A percentile compares a stretch with the other conserved stretches of the same genome.
Conservation (phyloP, 768 basidiomycete species). For the Panaeolus cyanescens region DNA sequence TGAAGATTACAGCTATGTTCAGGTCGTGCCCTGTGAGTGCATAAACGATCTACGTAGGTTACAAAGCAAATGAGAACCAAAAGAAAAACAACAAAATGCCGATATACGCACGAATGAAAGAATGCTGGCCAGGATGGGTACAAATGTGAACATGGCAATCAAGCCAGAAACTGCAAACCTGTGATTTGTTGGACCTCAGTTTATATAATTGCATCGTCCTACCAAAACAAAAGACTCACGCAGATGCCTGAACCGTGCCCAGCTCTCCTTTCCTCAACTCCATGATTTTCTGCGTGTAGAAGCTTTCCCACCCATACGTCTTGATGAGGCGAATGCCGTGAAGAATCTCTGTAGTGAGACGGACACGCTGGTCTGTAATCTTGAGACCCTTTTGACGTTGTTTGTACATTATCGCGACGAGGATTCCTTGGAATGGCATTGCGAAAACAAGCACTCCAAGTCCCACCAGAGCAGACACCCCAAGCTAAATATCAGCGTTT, state of each 20-base stretch:
- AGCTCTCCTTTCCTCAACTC: slow-evolving; percentile 41
- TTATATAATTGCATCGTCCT: background rate
- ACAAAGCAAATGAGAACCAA: background rate
- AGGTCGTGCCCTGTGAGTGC: slow-evolving; percentile 55
- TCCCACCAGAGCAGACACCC: slow-evolving; percentile 71
- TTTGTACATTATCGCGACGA: slow-evolving; percentile 53
- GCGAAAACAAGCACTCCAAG: slow-evolving; percentile 53
- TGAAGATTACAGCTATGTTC: slow-evolving; percentile 56
- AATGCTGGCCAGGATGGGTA: slow-evolving; percentile 53
- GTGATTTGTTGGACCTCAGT: background rate
- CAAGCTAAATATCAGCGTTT: slow-evolving; percentile 40
- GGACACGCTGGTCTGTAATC: slow-evolving; percentile 67
- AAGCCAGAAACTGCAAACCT: slow-evolving; percentile 39
- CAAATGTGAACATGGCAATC: slow-evolving; percentile 46
- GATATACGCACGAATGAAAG: slow-evolving; percentile 48
- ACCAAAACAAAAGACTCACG: slow-evolving; percentile 28
- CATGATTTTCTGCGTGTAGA: slow-evolving; percentile 46
- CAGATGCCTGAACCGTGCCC: slow-evolving; percentile 34
- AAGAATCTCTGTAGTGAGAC: slow-evolving; percentile 67
- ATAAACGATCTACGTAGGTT: slow-evolving; percentile 59
- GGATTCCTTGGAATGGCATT: slow-evolving; percentile 57
- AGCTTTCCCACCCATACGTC: slow-evolving; percentile 60
- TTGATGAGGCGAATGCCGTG: slow-evolving; percentile 71
- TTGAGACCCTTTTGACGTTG: slow-evolving; percentile 59
- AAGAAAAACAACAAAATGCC: background rate